Evolutionary conservation across 1,284 basidiomycete species (phyloP), one percentile per base, ranked within the genome.

Genomic region (Mycena sp.): DNA sequence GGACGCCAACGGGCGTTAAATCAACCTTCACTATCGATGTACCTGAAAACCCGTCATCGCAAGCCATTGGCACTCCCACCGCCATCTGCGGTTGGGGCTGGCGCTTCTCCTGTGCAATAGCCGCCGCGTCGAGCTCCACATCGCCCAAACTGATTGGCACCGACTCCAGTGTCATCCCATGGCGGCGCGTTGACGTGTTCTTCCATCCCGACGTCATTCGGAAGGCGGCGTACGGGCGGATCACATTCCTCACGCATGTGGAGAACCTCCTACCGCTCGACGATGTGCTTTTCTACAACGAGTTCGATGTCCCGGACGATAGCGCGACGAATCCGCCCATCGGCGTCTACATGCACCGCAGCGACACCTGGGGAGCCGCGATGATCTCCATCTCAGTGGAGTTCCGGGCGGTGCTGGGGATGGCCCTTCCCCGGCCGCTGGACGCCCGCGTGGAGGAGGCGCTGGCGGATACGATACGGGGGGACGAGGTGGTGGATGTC

Each of bases 81-180:
- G 44, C 19, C 1, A 19, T 60, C 32, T 64, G 62, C 51, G 62
- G 63, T 38, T 53, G 45, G 53, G 63, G 63, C 5, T 64, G 63
- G 63, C 46, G 49, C 40, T 61, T 64, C 26, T 37, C 37, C 1
- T 60, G 53, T 37, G 0, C 17, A 0, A 17, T 60, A 14, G 50
- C 7, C 7, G 16, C 43, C 10, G 50, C 29, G 1, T 52, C 58
- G 17, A 46, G 7, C 21, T 9, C 58, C 9, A 19, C 30, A 10
- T 53, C 58, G 1, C 58, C 50, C 19, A 19, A 32, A 6, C 43
- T 60, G 2, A 25, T 51, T n/a, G 30, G 26, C 23, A 17, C 14
- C 3, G 23, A 56, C 30, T 61, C 29, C n/a, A 44, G 23, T 12
- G 2, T n/a, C 19, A 51, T 51, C 14, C 58, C 48, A 12, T 45